These are phyloP conservation scores for Conringia planisiliqua DNA, from an alignment of 345 rosid species.

Conservation along the genomic window DNA sequence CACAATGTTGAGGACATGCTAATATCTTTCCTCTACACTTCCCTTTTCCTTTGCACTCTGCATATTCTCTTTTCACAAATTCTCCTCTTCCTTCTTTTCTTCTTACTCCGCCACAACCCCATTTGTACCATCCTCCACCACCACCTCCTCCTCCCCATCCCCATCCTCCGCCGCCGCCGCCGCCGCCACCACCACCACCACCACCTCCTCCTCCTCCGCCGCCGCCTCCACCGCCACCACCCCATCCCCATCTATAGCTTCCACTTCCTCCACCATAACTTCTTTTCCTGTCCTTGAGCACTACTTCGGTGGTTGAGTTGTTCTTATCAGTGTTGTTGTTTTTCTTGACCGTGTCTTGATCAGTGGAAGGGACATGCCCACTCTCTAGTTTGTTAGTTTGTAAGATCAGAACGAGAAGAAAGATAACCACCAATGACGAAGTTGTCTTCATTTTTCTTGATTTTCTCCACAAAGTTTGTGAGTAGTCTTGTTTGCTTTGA, in stretches of 20 bases:
- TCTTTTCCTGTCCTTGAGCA: constrained; percentile 23
- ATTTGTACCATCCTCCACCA: constrained; percentile 53
- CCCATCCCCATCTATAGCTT: constrained; percentile 38
- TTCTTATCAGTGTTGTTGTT: not conserved
- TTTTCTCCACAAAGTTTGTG: constrained; percentile 2
- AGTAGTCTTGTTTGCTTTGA: not conserved
- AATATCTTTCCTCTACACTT: constrained; percentile 53
- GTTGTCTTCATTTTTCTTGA: constrained; percentile 19
- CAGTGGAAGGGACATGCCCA: constrained; percentile 13
- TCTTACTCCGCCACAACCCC: constrained; percentile 44
- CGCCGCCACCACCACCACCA: constrained; percentile 33
- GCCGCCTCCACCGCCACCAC: constrained; percentile 35
- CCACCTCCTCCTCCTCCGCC: constrained; percentile 15
- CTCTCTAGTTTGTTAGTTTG: constrained; percentile 18
- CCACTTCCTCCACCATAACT: constrained; percentile 37
- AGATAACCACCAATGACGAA: constrained; percentile 16
- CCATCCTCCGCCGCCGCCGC: constrained; percentile 34
- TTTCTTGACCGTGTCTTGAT: constrained; percentile 21
- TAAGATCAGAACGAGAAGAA: constrained; percentile 17
- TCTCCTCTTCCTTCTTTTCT: constrained; percentile 35
- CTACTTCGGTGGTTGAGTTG: constrained; percentile 22
- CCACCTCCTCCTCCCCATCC: constrained; percentile 45
- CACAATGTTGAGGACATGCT: constrained; percentile 69
- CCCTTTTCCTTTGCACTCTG: constrained; percentile 51
- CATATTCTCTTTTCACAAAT: constrained; percentile 49